Base-by-base conservation (phyloP, 2,329 filamentous ascomycete species). In the Capronia epimyces region DNA sequence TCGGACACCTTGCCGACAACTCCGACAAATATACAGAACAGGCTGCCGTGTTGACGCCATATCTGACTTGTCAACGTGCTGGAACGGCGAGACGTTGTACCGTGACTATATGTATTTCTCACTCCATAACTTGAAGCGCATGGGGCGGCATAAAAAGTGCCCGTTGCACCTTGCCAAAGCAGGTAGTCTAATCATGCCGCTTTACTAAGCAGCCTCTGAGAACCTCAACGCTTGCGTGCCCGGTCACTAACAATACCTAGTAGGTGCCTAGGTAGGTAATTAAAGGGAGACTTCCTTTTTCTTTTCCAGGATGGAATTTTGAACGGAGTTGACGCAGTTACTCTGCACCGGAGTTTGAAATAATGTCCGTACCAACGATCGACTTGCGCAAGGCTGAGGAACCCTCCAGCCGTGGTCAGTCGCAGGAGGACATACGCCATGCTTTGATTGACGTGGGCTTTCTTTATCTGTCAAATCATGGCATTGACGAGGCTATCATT, bases 1-100 rank as follows among this genome's bases (percentile, higher is more conserved):
- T 10, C 18, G 44, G 15, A 52, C 32, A 20, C 21, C 43, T 12
- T 49, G 51, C 36, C 56, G 52, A 45, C 60, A 60, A 49, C 61
- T 66, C 57, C 67, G 65, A 59, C 62, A 65, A 55, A 69, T 62
- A 49, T 71, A 67, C 49, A 69, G 60, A 55, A 66, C 66, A 51
- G 66, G 63, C 57, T 69, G 61, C 52, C 63, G 60, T 56, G 34
- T 15, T 37, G 34, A 37, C 7, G 34, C 15, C 34, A 46, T 32
- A n/a, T 43, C 39, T 10, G 12, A 15, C 22, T 22, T 18, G 10
- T 16, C 18, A 15, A 39, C 36, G 8, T n/a, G 9, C 9, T 41
- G 2, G 29, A n/a, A n/a, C n/a, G n/a, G n/a, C n/a, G n/a, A n/a
- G n/a, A n/a, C n/a, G n/a, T n/a, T n/a, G n/a, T n/a, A n/a, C n/a